phyloP scores from a whole-genome alignment of 768 basidiomycete species.

The Coprinopsis sp. region DNA sequence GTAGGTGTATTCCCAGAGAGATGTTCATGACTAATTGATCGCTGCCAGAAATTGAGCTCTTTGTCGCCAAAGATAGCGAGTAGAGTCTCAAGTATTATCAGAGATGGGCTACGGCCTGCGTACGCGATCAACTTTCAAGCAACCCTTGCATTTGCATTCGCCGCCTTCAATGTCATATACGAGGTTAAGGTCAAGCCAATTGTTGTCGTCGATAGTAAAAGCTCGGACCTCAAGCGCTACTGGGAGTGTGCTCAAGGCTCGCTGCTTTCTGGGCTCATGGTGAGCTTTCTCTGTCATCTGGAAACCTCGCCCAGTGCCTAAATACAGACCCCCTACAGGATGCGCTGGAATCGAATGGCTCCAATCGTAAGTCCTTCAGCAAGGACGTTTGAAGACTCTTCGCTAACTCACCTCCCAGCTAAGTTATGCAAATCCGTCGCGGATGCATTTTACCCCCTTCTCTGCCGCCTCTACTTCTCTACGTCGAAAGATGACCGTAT shows the following conservation, averaged over 20 bases:
- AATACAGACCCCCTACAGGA: too few relatives aligned
- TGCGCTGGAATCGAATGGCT: too few relatives aligned
- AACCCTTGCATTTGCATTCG: constrained; percentile 22
- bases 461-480: constrained; percentile 20
- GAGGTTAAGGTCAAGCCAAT: background rate
- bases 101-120: constrained; percentile 38
- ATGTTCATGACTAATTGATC: background rate
- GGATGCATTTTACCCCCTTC: constrained; percentile 9
- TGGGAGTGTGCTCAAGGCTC: constrained; percentile 9
- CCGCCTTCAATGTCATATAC: constrained; percentile 1
- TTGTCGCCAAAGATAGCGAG: constrained; percentile 32
- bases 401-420: too few relatives aligned
- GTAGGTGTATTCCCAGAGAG: background rate
- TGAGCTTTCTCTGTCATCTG: too few relatives aligned
- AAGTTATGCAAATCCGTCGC: constrained; percentile 9
- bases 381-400: too few relatives aligned
- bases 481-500: constrained; percentile 11
- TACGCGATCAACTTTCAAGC: constrained; percentile 24
- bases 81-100: constrained; percentile 37
- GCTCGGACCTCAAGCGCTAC: background rate
- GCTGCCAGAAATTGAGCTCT: constrained; percentile 32
- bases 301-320: too few relatives aligned
- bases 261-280: too few relatives aligned
- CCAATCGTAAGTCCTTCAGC: too few relatives aligned
- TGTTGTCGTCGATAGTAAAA: background rate